Base-by-base conservation (phyloP, 805 yeast species). In the Candida caryicola region DNA sequence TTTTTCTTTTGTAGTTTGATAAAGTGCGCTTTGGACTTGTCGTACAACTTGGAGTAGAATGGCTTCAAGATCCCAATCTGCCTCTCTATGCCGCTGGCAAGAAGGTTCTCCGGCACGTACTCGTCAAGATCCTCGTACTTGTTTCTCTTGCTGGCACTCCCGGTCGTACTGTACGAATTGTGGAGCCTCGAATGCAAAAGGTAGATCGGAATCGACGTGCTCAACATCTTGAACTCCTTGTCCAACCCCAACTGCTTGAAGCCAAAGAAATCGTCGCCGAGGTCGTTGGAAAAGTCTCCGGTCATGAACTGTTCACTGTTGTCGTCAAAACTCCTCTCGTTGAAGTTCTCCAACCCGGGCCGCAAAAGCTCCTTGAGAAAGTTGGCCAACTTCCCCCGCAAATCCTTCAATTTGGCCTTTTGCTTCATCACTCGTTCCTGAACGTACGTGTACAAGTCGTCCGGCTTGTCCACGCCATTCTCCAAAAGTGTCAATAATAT, bases 251-350 rank as follows among this genome's bases (percentile, higher is more conserved):
- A 69, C 48, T 91, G 98, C 55, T 77, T 85, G 70, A 93, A 95
- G 0, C 99, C 99, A 66, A 95, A 95, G 73, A 90, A 93, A 64
- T 93, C 99, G 52, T 91, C 99, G 5, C 98, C 99, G 27, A 93
- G 66, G 44, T 90, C 96, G 51, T 78, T 83, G 1, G 96, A 84
- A 59, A 93, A 93, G 53, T 90, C 97, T 41, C 99, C 99, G 21
- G 93, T 85, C 47, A 91, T 64, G 57, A 90, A 93, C 60, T 91
- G 96, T 46, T 93, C 97, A 52, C 95, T 84, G 52, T 88, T 86
- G 55, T 95, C 99, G 27, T 69, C 79, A 59, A 93, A 93, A 47
- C 80, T 84, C 37, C 76, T 74, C 54, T 90, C 98, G 36, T 76
- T 81, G 47, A 82, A 64, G 43, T 83, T 88, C 50, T 81, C 84